Evolutionary conservation across 345 rosid genomes (phyloP).

Genomic region (Rubroshorea leprosula): DNA sequence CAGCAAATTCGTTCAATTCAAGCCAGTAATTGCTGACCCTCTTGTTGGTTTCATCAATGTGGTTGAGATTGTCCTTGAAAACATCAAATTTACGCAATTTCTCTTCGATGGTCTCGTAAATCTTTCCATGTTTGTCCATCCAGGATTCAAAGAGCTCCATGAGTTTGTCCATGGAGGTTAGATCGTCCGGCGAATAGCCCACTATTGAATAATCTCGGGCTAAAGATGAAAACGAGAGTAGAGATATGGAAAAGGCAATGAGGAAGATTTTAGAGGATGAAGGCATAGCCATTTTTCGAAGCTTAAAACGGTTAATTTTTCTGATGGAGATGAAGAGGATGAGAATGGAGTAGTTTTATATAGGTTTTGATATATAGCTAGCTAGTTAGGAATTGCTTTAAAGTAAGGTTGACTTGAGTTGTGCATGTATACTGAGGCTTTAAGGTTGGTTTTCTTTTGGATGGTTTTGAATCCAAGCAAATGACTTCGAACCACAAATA

Average conservation of each 20-base stretch:
- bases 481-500: too few relatives aligned
- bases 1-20: slow-evolving; percentile 72
- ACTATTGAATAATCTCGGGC: slow-evolving; percentile 62
- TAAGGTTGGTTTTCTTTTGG: background rate
- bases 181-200: slow-evolving; percentile 54
- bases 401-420: background rate
- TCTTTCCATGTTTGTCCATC: slow-evolving; percentile 57
- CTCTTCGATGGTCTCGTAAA: slow-evolving; percentile 55
- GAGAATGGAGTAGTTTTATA: background rate
- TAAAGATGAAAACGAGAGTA: slow-evolving; percentile 23
- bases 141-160: slow-evolving; percentile 63
- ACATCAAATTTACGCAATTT: slow-evolving; percentile 57
- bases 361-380: too few relatives aligned
- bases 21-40: slow-evolving; percentile 61
- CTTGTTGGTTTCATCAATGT: slow-evolving; percentile 69
- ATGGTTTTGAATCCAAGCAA: background rate
- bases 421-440: background rate
- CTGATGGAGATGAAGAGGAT: background rate
- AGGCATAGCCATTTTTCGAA: slow-evolving; percentile 49
- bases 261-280: slow-evolving; percentile 24
- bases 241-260: slow-evolving; percentile 25
- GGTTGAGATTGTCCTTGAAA: slow-evolving; percentile 64
- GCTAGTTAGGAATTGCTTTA: slow-evolving; percentile 1
- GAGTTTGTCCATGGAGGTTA: slow-evolving; percentile 53
- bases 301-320: background rate